Evolutionary conservation across 1,284 basidiomycete genomes (phyloP).

Genomic region (Schizophyllum amplum): DNA sequence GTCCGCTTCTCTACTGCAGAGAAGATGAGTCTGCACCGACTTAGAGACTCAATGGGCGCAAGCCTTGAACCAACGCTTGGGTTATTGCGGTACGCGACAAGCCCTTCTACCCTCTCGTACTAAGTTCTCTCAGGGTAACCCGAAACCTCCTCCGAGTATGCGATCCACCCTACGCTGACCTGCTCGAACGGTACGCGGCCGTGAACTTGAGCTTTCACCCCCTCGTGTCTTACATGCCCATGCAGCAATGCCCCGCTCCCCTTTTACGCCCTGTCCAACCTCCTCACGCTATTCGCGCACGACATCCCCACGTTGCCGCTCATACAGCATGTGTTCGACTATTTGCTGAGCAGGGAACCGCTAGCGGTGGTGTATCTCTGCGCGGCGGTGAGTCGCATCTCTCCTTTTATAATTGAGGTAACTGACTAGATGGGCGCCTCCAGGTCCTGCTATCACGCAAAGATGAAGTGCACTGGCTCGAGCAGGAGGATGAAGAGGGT

Average conservation of each 20-base stretch:
- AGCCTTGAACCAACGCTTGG: slow-evolving; percentile 83
- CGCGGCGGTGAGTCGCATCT: slow-evolving; percentile 53
- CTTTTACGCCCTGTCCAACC: slow-evolving; percentile 84
- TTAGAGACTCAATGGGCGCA: slow-evolving; percentile 85
- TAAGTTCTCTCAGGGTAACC: slow-evolving; percentile 42
- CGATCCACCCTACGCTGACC: slow-evolving; percentile 62
- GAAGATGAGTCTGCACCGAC: slow-evolving; percentile 72
- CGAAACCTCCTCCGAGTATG: slow-evolving; percentile 61
- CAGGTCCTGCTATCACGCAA: slow-evolving; percentile 60
- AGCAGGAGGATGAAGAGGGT: slow-evolving; percentile 64
- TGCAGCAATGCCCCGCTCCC: slow-evolving; percentile 54
- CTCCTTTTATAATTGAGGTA: slow-evolving; percentile 1
- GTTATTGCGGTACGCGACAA: slow-evolving; percentile 52
- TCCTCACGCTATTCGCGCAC: slow-evolving; percentile 88
- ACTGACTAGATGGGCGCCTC: neutral
- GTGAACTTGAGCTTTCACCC: slow-evolving; percentile 1
- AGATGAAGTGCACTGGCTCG: slow-evolving; percentile 44
- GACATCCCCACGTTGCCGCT: slow-evolving; percentile 79
- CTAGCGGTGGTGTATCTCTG: slow-evolving; percentile 76
- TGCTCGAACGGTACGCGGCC: slow-evolving; percentile 56
- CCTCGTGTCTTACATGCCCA: slow-evolving; percentile 6
- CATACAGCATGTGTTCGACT: slow-evolving; percentile 87
- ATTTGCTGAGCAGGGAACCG: slow-evolving; percentile 76
- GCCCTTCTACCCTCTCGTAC: slow-evolving; percentile 4
- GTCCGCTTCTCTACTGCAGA: slow-evolving; percentile 52